These are phyloP conservation scores for Gleditsia sinensis DNA, from an alignment of 306 rosid species.

Conservation along the genomic window DNA sequence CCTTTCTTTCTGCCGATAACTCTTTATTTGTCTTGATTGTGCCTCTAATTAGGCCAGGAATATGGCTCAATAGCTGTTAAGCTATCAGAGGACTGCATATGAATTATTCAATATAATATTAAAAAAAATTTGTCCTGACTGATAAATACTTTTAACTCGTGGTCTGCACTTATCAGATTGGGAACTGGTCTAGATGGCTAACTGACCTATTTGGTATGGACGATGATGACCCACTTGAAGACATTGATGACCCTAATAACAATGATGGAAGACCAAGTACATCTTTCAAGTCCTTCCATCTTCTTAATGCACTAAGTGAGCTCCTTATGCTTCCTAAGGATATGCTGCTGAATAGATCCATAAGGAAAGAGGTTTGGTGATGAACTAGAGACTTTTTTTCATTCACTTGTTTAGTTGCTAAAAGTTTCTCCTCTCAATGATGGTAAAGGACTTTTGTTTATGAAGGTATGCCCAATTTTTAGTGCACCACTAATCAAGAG, in stretches of 20 bases:
- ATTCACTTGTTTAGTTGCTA: not conserved
- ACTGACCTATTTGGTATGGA: conserved; percentile 72
- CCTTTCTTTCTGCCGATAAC: not conserved
- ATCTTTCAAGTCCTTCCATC: conserved; percentile 68
- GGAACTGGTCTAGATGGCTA: conserved; percentile 87
- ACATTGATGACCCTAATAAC: conserved; percentile 29
- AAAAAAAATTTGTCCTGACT: not conserved
- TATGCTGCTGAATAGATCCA: conserved; percentile 58
- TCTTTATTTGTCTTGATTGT: not conserved
- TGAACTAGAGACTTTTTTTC: conserved; percentile 26
- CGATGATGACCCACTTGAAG: conserved; percentile 54
- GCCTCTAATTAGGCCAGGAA: not conserved
- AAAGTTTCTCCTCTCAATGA: conserved; percentile 13
- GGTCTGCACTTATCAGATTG: conserved; percentile 54
- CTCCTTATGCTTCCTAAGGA: conserved; percentile 95
- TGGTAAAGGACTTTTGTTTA: conserved; percentile 20
- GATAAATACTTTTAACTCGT: conserved; percentile 3
- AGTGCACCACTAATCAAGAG: conserved; percentile 63
- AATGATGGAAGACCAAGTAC: conserved; percentile 46
- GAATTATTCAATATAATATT: conserved; percentile 1
- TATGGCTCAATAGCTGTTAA: not conserved
- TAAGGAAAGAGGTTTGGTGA: conserved; percentile 71
- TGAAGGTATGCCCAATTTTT: conserved; percentile 80
- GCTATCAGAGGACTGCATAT: not conserved
- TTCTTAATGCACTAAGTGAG: conserved; percentile 83